Conservation (phyloP, 352 stramenopile species). For the Aphanomyces euteiches region DNA sequence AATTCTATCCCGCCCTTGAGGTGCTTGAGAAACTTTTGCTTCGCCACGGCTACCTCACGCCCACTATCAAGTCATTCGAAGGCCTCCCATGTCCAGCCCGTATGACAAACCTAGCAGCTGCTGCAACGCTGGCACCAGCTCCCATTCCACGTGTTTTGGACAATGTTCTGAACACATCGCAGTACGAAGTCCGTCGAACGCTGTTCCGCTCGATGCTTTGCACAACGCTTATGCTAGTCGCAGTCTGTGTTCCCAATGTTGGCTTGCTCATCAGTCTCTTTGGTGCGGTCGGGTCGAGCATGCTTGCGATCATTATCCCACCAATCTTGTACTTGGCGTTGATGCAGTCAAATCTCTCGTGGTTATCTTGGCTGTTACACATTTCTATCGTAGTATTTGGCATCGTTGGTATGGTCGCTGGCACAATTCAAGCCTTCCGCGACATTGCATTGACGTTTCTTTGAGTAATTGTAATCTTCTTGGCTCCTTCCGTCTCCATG, state of each 20-base stretch:
- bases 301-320: slow-evolving; percentile 75
- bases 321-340: slow-evolving; percentile 59
- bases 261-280: slow-evolving; percentile 75
- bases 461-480: neutral
- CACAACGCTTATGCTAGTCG: slow-evolving; percentile 65
- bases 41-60: slow-evolving; percentile 45
- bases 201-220: slow-evolving; percentile 81
- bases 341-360: slow-evolving; percentile 38
- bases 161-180: slow-evolving; percentile 46
- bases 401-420: slow-evolving; percentile 59
- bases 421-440: slow-evolving; percentile 50
- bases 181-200: slow-evolving; percentile 75
- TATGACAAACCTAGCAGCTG: neutral
- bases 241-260: slow-evolving; percentile 68
- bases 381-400: slow-evolving; percentile 51
- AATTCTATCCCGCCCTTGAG: slow-evolving; percentile 75
- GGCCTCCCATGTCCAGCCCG: neutral
- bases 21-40: slow-evolving; percentile 60
- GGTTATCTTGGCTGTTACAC: slow-evolving; percentile 44
- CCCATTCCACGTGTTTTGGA: slow-evolving; percentile 40
- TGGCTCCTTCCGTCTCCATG: too few relatives aligned
- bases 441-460: slow-evolving; percentile 45
- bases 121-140: neutral
- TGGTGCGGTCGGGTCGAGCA: slow-evolving; percentile 70
- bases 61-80: slow-evolving; percentile 33